These are phyloP conservation scores for Mrakia frigida DNA, from an alignment of 768 basidiomycete species.

Conservation along the genomic window DNA sequence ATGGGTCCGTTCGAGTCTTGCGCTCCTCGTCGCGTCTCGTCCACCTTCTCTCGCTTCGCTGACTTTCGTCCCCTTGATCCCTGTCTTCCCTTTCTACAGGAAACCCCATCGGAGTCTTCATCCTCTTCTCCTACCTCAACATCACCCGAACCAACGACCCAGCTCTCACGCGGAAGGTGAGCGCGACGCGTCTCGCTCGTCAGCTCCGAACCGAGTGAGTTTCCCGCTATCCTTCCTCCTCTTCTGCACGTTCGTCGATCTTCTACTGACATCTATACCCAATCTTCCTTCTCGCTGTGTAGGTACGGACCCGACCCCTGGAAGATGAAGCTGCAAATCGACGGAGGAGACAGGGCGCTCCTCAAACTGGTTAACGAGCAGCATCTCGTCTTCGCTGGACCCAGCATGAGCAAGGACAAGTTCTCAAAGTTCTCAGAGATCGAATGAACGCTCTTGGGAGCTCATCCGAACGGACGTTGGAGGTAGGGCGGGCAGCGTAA, in stretches of 20 bases:
- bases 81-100: not conserved
- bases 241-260: no score
- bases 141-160: not conserved
- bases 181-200: not conserved
- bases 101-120: constrained; percentile 1
- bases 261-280: no score
- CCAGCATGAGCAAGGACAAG: constrained; percentile 11
- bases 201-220: constrained; percentile 3
- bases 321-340: constrained; percentile 4
- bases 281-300: no score
- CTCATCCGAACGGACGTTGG: no score
- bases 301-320: constrained; percentile 23
- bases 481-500: no score
- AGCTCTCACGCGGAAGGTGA: not conserved
- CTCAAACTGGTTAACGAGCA: not conserved
- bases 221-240: not conserved
- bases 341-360: constrained; percentile 1
- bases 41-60: not conserved
- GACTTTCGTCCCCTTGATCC: not conserved
- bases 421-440: constrained; percentile 8
- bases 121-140: constrained; percentile 18
- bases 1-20: not conserved
- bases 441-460: not conserved
- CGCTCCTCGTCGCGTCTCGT: not conserved
- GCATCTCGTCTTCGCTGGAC: constrained; percentile 12